Evolutionary conservation across 106 monocot species (phyloP), one percentile per base, ranked within the genome.

Genomic region (Dioscorea alata): DNA sequence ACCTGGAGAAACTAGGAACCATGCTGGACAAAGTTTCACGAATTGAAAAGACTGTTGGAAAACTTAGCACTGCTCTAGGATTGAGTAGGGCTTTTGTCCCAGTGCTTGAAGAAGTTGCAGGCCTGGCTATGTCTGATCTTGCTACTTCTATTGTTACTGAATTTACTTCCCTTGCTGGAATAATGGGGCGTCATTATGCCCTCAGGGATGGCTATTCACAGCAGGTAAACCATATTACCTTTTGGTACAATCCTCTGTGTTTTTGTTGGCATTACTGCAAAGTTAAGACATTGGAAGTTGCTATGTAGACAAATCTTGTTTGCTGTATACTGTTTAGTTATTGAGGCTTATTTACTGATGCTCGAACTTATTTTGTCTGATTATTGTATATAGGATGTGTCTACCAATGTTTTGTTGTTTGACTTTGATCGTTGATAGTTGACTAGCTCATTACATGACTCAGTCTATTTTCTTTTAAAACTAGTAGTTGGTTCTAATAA

Each of bases 161-260:
- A 57, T 96, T 96, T 69, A 96, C 96, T 57, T 82, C 88, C 12
- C 86, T 96, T 61, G 82, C 96, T 81, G 96, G 96, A 68, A 73
- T 92, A 73, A 96, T 96, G 92, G 96, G 86, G 31, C 88, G 91
- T 13, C 96, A 96, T 74, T 96, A 96, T 81, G 96, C 96, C 82
- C 61, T 86, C 64, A 81, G 71, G 58, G 84, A 84, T 78, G 96
- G 96, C 51, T 87, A 82, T 62, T 50, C 92, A 49, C 76, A 89
- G 65, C 66, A 82, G 84, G 96, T 90, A 83, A 51, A 15, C 49
- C n/a, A n/a, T 50, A 42, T 3, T 42, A 8, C 42, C 10, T 8
- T 42, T 42, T 42, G 42, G 4, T 8, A 23, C 4, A 22, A 20
- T 0, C 23, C 23, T 59, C 20, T 59, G 23, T 23, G 28, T 59